A percentile compares a stretch with the other conserved stretches of the same genome.
These are phyloP conservation scores for Suhomyces faveliae DNA, from an alignment of 805 yeast genomes.

Conservation along the genomic window DNA sequence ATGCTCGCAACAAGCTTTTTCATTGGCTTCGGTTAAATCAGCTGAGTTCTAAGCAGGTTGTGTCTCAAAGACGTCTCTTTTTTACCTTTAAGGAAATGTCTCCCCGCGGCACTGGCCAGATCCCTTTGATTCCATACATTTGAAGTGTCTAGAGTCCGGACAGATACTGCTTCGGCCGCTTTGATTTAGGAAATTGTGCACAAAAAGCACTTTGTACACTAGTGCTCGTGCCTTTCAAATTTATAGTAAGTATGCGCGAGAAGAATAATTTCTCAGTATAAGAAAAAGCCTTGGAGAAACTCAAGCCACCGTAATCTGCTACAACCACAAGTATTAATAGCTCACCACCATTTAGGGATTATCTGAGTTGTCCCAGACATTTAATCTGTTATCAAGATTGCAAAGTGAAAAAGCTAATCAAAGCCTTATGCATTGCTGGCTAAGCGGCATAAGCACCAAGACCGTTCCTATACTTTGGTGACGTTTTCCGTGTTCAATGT, in stretches of 20 bases:
- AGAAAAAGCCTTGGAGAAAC: background rate
- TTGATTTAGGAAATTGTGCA: background rate
- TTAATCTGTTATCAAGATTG: background rate
- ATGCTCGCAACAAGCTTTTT: background rate
- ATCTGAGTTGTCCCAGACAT: background rate
- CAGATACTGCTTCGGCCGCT: background rate
- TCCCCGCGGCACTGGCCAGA: background rate
- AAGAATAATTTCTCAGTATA: background rate
- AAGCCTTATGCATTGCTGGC: background rate
- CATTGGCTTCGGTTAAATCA: too few species aligned
- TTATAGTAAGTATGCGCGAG: conserved; percentile 2
- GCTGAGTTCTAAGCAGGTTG: background rate
- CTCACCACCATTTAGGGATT: background rate
- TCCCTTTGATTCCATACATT: background rate
- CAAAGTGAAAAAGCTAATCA: background rate
- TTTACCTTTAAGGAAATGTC: background rate
- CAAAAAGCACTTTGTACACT: background rate
- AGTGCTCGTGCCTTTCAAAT: background rate
- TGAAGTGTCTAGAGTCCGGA: background rate
- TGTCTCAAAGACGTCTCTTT: background rate
- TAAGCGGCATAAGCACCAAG: background rate
- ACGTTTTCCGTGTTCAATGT: background rate
- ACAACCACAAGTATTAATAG: background rate
- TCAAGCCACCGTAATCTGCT: background rate
- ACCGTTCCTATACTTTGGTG: background rate